Base-by-base conservation (phyloP, 1,139 yeast genomes). In the Diutina siamensis region DNA sequence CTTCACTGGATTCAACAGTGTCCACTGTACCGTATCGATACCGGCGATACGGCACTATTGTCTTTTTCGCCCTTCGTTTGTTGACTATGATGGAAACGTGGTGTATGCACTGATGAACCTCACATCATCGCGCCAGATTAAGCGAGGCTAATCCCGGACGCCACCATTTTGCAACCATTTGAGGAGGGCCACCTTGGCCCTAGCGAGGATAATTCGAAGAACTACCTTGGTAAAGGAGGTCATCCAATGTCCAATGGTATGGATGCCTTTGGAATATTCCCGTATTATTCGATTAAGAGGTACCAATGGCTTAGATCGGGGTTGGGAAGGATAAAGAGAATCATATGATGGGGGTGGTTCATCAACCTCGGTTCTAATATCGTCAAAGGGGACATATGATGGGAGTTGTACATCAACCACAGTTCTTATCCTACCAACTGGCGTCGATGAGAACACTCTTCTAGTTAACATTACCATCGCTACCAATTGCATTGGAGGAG, bases 1-100 rank as follows among this genome's bases (percentile, higher is more conserved):
- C 74, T 48, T 60, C 65, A 47, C 64, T 57, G 22, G 55, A 59
- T 19, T 52, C 54, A 19, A 51, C 52, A 4, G 64, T 60, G 45
- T 62, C 70, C 46, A 73, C 71, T 28, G 74, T 70, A 35, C 83
- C 80, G 52, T 85, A 87, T 15, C 82, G 85, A 61, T 83, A 83
- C 63, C 82, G 75, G 64, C 80, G 73, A 63, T 84, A 87, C 40
- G 92, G 84, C 55, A 83, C 79, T 60, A 82, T 79, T 48, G 74
- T 68, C 70, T 87, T 82, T 68, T 83, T 83, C 15, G 95, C 88
- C 61, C 96, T 72, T 58, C 89, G 65, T 63, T 87, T 87, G 62
- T 87, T 87, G 44, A 88, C 95, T 78, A 87, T 87, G 31, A 20
- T 49, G 51, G 32, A 20, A 15, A 32, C 18, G 38, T 20, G n/a